These are phyloP conservation scores for Fraxinus platypoda DNA, from an alignment of 305 asterid species.

Conservation along the genomic window DNA sequence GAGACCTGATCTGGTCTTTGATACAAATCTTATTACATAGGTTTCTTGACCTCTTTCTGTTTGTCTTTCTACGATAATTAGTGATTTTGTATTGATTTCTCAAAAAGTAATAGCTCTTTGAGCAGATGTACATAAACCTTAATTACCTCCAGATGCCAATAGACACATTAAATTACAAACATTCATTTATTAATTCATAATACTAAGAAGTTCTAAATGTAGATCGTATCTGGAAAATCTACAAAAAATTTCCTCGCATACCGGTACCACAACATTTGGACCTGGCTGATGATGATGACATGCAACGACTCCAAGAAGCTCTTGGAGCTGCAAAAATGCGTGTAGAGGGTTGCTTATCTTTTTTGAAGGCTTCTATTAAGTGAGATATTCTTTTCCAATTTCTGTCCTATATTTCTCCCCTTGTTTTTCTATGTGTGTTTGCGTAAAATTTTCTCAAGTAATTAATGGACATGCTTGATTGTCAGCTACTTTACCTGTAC, in stretches of 20 bases:
- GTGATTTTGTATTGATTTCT: not conserved
- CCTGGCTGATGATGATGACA: constrained; percentile 69
- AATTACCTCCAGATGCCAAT: not conserved
- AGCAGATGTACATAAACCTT: not conserved
- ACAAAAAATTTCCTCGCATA: constrained; percentile 69
- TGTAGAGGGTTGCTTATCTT: constrained; percentile 79
- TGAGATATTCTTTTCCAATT: constrained; percentile 31
- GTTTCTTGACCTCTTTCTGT: not conserved
- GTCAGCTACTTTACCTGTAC: not conserved
- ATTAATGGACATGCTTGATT: not conserved
- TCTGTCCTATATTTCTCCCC: constrained; percentile 19
- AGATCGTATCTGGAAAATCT: constrained; percentile 77
- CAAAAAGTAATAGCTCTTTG: not conserved
- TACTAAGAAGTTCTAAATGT: constrained; percentile 31
- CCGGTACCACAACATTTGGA: constrained; percentile 85
- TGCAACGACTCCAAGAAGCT: constrained; percentile 80
- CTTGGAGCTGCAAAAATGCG: constrained; percentile 90
- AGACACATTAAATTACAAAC: not conserved
- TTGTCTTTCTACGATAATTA: not conserved
- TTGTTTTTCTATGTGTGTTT: not conserved
- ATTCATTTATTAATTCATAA: not conserved
- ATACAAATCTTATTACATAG: constrained; percentile 7
- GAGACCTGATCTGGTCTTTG: constrained; percentile 2
- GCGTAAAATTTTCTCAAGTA: not conserved
- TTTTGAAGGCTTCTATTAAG: constrained; percentile 82